phyloP scores from a whole-genome alignment of 257 asterid genomes.

The Lycium barbarum region DNA sequence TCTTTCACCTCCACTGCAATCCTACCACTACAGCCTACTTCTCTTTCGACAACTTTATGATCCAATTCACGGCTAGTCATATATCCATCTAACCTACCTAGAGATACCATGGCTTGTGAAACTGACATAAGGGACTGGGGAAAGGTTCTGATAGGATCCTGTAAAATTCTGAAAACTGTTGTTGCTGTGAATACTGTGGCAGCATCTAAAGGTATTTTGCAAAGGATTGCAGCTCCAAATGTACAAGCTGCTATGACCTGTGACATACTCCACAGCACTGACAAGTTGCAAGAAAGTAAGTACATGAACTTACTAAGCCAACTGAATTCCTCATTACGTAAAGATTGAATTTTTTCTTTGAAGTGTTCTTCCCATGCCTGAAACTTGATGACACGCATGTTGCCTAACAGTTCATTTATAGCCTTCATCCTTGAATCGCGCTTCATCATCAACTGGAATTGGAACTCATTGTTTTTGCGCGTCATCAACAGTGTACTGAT shows the following conservation, averaged over 20 bases:
- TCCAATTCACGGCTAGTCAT: constrained; percentile 59
- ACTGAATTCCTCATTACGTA: constrained; percentile 50
- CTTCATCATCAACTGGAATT: constrained; percentile 54
- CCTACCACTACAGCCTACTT: constrained; percentile 44
- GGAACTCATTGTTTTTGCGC: constrained; percentile 46
- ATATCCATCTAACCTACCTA: constrained; percentile 65
- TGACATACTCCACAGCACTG: constrained; percentile 59
- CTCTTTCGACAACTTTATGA: constrained; percentile 49
- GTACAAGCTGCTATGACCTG: constrained; percentile 51
- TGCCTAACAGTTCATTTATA: constrained; percentile 60
- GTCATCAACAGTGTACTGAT: constrained; percentile 41
- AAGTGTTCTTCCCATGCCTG: constrained; percentile 90
- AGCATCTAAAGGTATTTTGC: constrained; percentile 47
- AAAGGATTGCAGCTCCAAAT: constrained; percentile 51
- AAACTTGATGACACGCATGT: constrained; percentile 73
- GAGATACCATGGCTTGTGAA: constrained; percentile 64
- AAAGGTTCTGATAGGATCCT: constrained; percentile 67
- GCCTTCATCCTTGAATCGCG: constrained; percentile 76
- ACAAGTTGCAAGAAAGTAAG: constrained; percentile 41
- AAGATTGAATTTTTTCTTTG: constrained; percentile 44
- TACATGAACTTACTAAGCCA: constrained; percentile 69
- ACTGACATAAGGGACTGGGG: constrained; percentile 65
- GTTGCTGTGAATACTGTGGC: constrained; percentile 68
- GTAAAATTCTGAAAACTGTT: constrained; percentile 64
- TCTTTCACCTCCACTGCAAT: constrained; percentile 58